Base-by-base conservation (phyloP, 202 grass and related monocot species). In the Zoysia matrella region DNA sequence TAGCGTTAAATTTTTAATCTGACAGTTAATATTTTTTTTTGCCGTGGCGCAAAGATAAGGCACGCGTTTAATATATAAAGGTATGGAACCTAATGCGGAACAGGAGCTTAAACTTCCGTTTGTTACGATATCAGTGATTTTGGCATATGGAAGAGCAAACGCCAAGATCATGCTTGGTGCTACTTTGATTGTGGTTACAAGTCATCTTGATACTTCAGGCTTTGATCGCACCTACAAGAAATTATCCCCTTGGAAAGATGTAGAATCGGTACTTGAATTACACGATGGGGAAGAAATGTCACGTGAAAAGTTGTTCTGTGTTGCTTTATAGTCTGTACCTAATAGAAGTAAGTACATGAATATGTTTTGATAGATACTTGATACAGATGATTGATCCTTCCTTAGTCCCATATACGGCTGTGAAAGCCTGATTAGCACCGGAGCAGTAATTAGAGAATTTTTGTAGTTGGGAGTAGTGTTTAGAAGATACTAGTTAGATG, bases 141-240 rank as follows among this genome's bases (percentile, higher is more conserved):
- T 77, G 75, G 12, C 83, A 71, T 78, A 60, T 78, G 44, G 54
- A 30, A 77, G 36, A 67, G 9, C 0, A 1, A 67, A 45, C 39
- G 22, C 22, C 43, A 78, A 78, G 13, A 42, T 66, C 47, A 14
- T 66, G 75, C 15, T 61, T 30, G 22, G 22, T 30, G 22, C 22
- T 30, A 30, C 52, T 73, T 84, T 47, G 80, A 41, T 79, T 47
- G 71, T 45, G 74, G 75, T 74, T 76, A 53, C 8, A 77, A 77
- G 82, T 61, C 56, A 42, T 61, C 73, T 41, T 18, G 56, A 60
- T 60, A 60, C 56, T 13, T 30, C 57, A 60, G n/a, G 18, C 56
- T 60, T 61, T 60, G n/a, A 61, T 63, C 9, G 8, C 60, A 40
- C 3, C 40, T 63, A 11, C 60, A 60, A 77, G 60, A 61, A 36